Evolutionary conservation across 2,329 filamentous ascomycete species (phyloP), one percentile per base, ranked within the genome.

Genomic region (Beauveria australis): DNA sequence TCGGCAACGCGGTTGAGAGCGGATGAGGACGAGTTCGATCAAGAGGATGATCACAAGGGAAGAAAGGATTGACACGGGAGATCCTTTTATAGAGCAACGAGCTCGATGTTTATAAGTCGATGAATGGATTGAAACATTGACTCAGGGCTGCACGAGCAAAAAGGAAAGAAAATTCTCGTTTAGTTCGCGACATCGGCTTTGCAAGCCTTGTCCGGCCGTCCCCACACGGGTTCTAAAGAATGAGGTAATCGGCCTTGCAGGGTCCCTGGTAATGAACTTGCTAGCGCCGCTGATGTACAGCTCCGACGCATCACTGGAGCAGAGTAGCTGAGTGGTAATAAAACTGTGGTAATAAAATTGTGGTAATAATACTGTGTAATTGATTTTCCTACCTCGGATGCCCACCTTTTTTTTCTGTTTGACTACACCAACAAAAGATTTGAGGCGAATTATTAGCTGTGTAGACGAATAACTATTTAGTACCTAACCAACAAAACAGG

Each of bases 61-160:
- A 37, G 19, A 40, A 24, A 47, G 3, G 19, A 14, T 22, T 16
- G 30, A 10, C 5, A 18, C 6, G 12, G n/a, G 14, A 16, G 12
- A 16, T 52, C 4, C 16, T 22, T 52, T 33, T 26, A 33, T 51
- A 28, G 18, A 33, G 1, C 3, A 48, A 12, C 6, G 14, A 30
- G 10, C 1, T 49, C 47, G 26, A 40, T 28, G 19, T 9, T 3
- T 30, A 28, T 37, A 37, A 37, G 33, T 37, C 33, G 33, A 37
- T 37, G 33, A 6, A 37, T 16, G 26, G 26, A 51, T 26, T 24
- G 53, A 74, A 55, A 44, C 14, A 12, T 40, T 40, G 19, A 40
- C 24, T 44, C 40, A 44, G 40, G 24, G 24, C 37, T 10, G 12
- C 6, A 41, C 10, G 14, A 22, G 28, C 12, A 8, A 16, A 8